Evolutionary conservation across 2,329 filamentous ascomycete species (phyloP).

Genomic region (Fusarium buharicum): DNA sequence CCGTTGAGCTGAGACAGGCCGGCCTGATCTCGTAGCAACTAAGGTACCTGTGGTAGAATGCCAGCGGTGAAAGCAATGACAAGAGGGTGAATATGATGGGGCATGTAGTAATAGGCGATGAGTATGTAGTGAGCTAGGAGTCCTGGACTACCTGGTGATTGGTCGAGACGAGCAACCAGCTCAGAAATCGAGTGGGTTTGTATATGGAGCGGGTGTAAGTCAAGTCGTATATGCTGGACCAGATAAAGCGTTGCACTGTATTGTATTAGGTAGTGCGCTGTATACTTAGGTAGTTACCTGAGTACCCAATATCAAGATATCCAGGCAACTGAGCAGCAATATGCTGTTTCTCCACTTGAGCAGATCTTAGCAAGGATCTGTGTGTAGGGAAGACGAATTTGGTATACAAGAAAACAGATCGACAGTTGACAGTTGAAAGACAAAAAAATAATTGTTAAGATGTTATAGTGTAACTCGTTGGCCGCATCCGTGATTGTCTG

Average conservation of each 20-base stretch:
- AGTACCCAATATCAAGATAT: neutral
- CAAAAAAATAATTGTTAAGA: neutral
- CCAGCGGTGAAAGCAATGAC: slow-evolving; percentile 19
- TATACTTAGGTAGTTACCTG: no score
- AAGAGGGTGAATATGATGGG: slow-evolving; percentile 20
- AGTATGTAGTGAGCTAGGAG: slow-evolving; percentile 9
- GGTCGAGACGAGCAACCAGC: slow-evolving; percentile 11
- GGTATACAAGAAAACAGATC: neutral
- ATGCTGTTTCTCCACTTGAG: slow-evolving; percentile 2
- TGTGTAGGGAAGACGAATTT: neutral
- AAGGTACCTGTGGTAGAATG: neutral
- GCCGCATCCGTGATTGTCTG: neutral
- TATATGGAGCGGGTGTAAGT: slow-evolving; percentile 38
- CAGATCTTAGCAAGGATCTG: slow-evolving; percentile 3
- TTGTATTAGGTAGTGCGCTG: slow-evolving; percentile 11
- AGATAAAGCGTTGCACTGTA: slow-evolving; percentile 1
- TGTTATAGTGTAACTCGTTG: slow-evolving; percentile 1
- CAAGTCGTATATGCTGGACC: slow-evolving; percentile 14
- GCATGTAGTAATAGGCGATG: slow-evolving; percentile 12
- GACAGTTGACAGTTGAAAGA: neutral
- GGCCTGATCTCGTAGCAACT: slow-evolving; percentile 5
- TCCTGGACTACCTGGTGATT: slow-evolving; percentile 21
- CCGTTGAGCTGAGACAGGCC: slow-evolving; percentile 19
- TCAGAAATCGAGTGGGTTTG: slow-evolving; percentile 26
- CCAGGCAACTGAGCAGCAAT: neutral